Evolutionary conservation across 176 grass and related monocot species (phyloP), one percentile per base, ranked within the genome.

Genomic region (Tillandsia leiboldiana): DNA sequence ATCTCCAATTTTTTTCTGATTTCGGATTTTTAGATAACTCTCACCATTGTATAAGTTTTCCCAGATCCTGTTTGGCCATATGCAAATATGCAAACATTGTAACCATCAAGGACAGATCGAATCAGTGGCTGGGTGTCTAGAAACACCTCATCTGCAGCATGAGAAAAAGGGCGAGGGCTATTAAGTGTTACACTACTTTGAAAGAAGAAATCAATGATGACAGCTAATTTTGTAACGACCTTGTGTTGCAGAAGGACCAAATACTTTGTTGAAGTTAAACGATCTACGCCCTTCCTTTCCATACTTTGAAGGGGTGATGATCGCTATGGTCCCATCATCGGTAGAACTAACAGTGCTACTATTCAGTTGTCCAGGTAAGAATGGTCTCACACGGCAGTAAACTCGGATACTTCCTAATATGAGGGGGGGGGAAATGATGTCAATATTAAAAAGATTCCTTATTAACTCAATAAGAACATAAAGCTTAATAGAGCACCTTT

Each of bases 21-120:
- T 42, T 42, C 7, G 33, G 33, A 12, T 69, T 68, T 68, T 18
- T 3, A 23, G 3, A 5, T 49, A 65, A 53, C 53, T 23, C 75
- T 75, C 66, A 99, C 94, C 94, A 99, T 99, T 74, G 94, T 99
- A 72, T 85, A 99, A 78, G 94, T 99, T 75, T 99, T 99, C 72
- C 94, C 94, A 75, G 94, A 99, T 65, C 94, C 94, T 6, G 94
- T 99, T 86, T 99, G 94, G 53, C 94, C 94, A 77, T 99, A 99
- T 68, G 94, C 94, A 71, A 99, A 99, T 84, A 99, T 99, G 66
- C 94, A 99, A 65, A 99, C 94, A 75, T 99, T 99, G 75, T 93
- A 99, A 59, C 94, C 94, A 80, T 99, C 94, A 80, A 99, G 86
- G 69, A 99, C 87, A 1, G 94, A 99, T 24, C 90, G 90, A 84